Conservation (phyloP, 2,329 filamentous ascomycete species). For the Cladosporium cucumerinum region DNA sequence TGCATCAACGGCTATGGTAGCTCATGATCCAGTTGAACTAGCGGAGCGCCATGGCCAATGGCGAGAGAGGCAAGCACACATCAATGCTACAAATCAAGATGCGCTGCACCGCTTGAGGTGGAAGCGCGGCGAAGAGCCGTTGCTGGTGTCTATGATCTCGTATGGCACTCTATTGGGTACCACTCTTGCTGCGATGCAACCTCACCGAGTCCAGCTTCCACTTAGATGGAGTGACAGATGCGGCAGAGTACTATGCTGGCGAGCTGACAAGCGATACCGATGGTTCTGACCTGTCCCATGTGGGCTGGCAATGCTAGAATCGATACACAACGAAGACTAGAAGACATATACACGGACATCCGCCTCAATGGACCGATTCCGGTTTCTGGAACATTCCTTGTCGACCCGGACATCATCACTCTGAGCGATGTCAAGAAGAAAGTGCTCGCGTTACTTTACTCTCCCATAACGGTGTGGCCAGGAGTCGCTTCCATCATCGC, state of each 20-base stretch:
- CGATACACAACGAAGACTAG: neutral
- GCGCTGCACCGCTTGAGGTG: neutral
- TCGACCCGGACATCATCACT: neutral
- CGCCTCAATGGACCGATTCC: neutral
- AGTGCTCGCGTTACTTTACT: neutral
- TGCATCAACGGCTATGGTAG: neutral
- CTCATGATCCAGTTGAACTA: neutral
- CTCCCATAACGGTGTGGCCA: neutral
- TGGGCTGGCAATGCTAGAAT: neutral
- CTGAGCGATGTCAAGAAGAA: neutral
- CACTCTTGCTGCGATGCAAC: conserved; percentile 39
- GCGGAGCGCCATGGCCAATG: neutral
- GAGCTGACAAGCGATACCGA: neutral
- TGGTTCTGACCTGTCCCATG: neutral
- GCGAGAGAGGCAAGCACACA: neutral
- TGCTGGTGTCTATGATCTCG: neutral
- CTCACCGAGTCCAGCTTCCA: conserved; percentile 35
- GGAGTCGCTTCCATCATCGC: neutral
- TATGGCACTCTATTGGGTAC: conserved; percentile 25
- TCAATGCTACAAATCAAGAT: neutral
- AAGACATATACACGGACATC: neutral
- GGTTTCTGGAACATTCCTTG: neutral
- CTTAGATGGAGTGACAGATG: conserved; percentile 39
- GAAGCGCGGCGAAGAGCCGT: neutral
- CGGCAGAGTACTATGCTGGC: neutral